Evolutionary conservation across 2,329 filamentous ascomycete species (phyloP).

Genomic region (Cucurbitaria berberidis): DNA sequence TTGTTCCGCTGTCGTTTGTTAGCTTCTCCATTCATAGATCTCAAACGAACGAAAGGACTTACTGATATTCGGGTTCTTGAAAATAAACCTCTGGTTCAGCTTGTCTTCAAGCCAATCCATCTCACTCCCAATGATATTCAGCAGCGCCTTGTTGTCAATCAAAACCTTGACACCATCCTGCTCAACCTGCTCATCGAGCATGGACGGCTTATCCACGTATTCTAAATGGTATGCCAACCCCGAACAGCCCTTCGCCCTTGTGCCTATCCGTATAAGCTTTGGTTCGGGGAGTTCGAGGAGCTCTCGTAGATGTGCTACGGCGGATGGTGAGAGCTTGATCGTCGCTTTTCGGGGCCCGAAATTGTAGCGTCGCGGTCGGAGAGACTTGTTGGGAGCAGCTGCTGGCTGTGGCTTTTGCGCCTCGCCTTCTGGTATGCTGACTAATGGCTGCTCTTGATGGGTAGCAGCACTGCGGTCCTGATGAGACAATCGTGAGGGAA

Average conservation of each 20-base stretch:
- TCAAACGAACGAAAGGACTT: constrained; percentile 58
- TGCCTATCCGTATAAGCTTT: constrained; percentile 92
- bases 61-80: constrained; percentile 98
- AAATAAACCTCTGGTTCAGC: constrained; percentile 88
- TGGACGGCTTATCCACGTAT: constrained; percentile 88
- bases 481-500: constrained; percentile 50
- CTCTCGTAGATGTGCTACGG: constrained; percentile 77
- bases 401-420: constrained; percentile 67
- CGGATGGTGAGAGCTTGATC: constrained; percentile 81
- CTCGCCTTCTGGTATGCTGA: constrained; percentile 65
- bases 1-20: constrained; percentile 77
- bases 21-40: constrained; percentile 13
- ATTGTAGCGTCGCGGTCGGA: constrained; percentile 67
- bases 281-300: constrained; percentile 85
- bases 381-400: constrained; percentile 45
- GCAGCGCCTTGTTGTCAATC: constrained; percentile 95
- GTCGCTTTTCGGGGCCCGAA: constrained; percentile 86
- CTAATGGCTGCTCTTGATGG: constrained; percentile 42
- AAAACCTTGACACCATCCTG: constrained; percentile 96
- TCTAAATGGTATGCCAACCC: constrained; percentile 92
- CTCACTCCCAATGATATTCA: constrained; percentile 97
- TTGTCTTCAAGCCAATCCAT: constrained; percentile 99
- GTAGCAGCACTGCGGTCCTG: constrained; percentile 22
- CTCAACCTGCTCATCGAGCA: constrained; percentile 90
- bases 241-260: constrained; percentile 92